Base-by-base conservation (phyloP, 371 early-diverging fungal genomes). In the Mucor lusitanicus region DNA sequence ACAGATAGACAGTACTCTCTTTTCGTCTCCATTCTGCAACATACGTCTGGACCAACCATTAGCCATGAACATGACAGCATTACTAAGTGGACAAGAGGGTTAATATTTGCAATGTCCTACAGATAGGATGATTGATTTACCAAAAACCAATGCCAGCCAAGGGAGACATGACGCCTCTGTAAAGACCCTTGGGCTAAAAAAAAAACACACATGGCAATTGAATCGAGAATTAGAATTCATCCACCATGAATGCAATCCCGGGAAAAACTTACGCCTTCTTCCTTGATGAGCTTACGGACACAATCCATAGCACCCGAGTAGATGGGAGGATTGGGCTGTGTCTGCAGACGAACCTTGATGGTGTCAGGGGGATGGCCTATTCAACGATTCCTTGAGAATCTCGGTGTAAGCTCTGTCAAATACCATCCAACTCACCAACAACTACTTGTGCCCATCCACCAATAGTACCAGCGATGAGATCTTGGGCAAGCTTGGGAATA, bases 371-470 rank as follows among this genome's bases (percentile, higher is more conserved):
- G 92, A 48, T 91, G 92, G 17, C 92, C 88, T 82, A 65, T 68
- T 13, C 12, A n/a, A 21, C 2, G n/a, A n/a, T 19, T n/a, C n/a
- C n/a, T n/a, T n/a, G 40, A 12, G 53, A 25, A 25, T 3, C 21
- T 54, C 40, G n/a, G 27, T 21, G 25, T 21, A 33, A 23, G 21
- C 17, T 8, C 17, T 44, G n/a, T 21, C 3, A 35, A n/a, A 9
- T 2, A 39, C 3, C 25, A 12, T 32, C 2, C 9, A 19, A 32
- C 58, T 76, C 81, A 88, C 91, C 93, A 53, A 91, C 89, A 19
- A 90, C 78, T 11, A 94, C 95, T 72, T 94, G 94, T 12, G 92
- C 92, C 90, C 92, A 92, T 35, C 95, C 95, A 66, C 93, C 95
- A 54, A 90, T 77, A n/a, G 95, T 94, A 48, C 95, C 95, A 44